Evolutionary conservation across 2,329 filamentous ascomycete genomes (phyloP).

Genomic region (Fusarium sublunatum): DNA sequence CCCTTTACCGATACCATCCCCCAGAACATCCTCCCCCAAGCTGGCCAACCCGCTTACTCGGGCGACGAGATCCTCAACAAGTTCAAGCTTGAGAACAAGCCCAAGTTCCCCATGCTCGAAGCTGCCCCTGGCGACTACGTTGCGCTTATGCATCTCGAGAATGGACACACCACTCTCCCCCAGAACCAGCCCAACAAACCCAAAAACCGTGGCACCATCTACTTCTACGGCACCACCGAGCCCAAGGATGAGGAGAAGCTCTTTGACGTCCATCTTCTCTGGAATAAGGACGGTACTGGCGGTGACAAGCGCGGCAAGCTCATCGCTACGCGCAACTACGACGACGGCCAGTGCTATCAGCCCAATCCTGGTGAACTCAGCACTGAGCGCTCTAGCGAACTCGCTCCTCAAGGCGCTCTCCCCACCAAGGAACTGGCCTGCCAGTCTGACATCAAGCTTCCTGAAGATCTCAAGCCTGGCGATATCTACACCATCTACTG

Average conservation of each 20-base stretch:
- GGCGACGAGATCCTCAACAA: conserved; percentile 64
- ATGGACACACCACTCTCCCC: conserved; percentile 77
- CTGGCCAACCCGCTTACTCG: conserved; percentile 72
- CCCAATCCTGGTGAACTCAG: conserved; percentile 71
- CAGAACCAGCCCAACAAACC: conserved; percentile 69
- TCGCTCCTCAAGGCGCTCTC: conserved; percentile 63
- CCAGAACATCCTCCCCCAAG: conserved; percentile 71
- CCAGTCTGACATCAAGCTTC: conserved; percentile 83
- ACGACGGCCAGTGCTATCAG: conserved; percentile 93
- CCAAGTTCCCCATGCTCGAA: conserved; percentile 70
- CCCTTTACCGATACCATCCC: conserved; percentile 69
- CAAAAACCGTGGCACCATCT: conserved; percentile 75
- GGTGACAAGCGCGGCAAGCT: conserved; percentile 83
- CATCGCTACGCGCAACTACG: conserved; percentile 81
- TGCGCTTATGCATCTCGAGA: conserved; percentile 77
- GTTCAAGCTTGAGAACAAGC: conserved; percentile 51
- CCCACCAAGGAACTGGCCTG: conserved; percentile 76
- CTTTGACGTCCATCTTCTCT: conserved; percentile 76
- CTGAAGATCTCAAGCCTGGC: conserved; percentile 69
- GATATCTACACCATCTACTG: conserved; percentile 87
- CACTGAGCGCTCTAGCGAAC: conserved; percentile 65
- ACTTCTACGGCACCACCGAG: conserved; percentile 76
- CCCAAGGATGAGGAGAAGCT: conserved; percentile 63
- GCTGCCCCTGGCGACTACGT: conserved; percentile 71
- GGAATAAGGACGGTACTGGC: conserved; percentile 83